Conservation (phyloP, 2,329 filamentous ascomycete genomes). For the Diaporthe sp. region DNA sequence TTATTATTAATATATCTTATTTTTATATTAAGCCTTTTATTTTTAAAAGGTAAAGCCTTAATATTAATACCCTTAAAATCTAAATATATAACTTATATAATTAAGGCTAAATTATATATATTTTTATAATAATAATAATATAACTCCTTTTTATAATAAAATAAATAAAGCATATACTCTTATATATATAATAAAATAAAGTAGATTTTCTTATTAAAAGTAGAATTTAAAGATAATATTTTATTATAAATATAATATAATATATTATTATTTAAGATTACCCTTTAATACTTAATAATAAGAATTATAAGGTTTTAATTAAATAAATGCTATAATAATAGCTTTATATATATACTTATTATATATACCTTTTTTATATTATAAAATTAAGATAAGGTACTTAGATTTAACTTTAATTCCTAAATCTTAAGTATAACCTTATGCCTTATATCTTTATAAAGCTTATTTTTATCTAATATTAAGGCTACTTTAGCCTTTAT, state of each 20-base stretch:
- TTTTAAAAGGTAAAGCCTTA: background rate
- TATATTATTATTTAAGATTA: background rate
- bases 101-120: background rate
- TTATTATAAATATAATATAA: background rate
- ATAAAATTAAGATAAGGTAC: too few species aligned
- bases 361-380: background rate
- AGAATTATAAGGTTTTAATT: background rate
- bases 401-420: too few species aligned
- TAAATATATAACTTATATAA: background rate
- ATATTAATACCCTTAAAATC: background rate
- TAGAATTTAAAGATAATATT: background rate
- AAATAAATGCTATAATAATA: background rate
- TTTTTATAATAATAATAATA: background rate
- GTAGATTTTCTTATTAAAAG: background rate
- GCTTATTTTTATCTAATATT: background rate
- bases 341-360: background rate
- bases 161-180: background rate
- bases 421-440: background rate
- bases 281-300: background rate
- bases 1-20: background rate
- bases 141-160: background rate
- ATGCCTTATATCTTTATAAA: background rate
- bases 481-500: background rate
- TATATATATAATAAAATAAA: background rate
- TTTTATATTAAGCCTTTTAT: background rate